Evolutionary conservation across 495 filamentous ascomycete species (phyloP), one percentile per base, ranked within the genome.

Genomic region (Parathielavia appendiculata): DNA sequence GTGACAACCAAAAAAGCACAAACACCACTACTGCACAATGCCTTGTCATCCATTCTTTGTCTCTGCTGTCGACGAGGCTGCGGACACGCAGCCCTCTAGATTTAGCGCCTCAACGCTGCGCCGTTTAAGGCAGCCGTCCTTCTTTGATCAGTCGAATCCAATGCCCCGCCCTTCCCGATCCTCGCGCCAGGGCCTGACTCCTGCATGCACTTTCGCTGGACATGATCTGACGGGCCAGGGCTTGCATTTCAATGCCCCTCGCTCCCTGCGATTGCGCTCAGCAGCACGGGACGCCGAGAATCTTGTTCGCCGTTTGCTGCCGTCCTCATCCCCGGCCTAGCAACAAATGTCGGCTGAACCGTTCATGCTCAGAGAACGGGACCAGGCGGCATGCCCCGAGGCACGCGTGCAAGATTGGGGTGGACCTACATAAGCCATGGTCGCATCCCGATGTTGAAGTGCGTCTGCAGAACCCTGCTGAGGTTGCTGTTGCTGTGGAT

Each of bases 1-100:
- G 66, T 69, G 52, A 64, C 55, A 63, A 52, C 53, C 59, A 59
- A 40, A 30, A 65, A 64, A 61, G 62, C 62, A 30, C 26, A 30
- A 54, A 64, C 63, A 57, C 48, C 58, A 41, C 53, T 30, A 30
- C 35, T 45, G 38, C 32, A 22, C 43, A 50, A 26, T 51, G 43
- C 53, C 26, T 35, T 44, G 46, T 23, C 43, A 35, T 57, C 17
- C 43, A 35, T 57, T 58, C 30, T 30, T 60, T 46, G 41, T 54
- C 19, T 22, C 48, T 11, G 11, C 59, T 16, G 12, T 47, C 39
- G 50, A 48, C 57, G 19, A 63, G 64, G 64, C 49, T 54, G 57
- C 48, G 36, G 39, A 43, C 40, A 7, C 51, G 30, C 51, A 19
- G 23, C 30, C 38, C 48, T 32, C 26, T 13, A 6, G 26, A 13